These are phyloP conservation scores for Melanopsichium pennsylvanicum DNA, from an alignment of 1,284 basidiomycete genomes.

Conservation along the genomic window DNA sequence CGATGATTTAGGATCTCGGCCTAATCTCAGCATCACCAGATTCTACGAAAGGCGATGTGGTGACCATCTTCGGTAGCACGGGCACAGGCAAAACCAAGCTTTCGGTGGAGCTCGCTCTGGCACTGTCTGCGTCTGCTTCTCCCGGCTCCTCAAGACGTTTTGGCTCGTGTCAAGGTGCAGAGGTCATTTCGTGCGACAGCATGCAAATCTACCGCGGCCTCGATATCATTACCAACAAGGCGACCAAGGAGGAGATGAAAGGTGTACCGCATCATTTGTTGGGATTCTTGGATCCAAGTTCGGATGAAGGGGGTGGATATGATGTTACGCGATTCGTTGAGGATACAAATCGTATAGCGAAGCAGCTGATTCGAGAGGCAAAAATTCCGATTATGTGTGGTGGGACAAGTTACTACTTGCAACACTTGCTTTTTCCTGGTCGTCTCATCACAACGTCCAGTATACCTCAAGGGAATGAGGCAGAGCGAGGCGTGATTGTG, in stretches of 20 bases:
- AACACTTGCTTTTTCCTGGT: slow-evolving; percentile 75
- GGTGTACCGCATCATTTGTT: slow-evolving; percentile 89
- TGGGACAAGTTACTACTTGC: slow-evolving; percentile 96
- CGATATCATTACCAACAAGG: slow-evolving; percentile 95
- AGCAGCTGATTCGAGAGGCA: neutral
- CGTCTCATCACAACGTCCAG: slow-evolving; percentile 57
- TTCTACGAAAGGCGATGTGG: slow-evolving; percentile 60
- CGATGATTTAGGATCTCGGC: slow-evolving; percentile 18
- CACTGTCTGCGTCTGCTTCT: slow-evolving; percentile 49
- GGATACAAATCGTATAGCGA: slow-evolving; percentile 58
- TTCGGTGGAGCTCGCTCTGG: slow-evolving; percentile 83
- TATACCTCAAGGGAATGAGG: too few relatives aligned
- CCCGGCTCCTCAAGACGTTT: too few relatives aligned
- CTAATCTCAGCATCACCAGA: neutral
- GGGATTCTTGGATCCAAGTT: slow-evolving; percentile 81
- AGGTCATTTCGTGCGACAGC: slow-evolving; percentile 91
- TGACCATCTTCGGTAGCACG: slow-evolving; percentile 91
- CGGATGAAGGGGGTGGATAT: slow-evolving; percentile 73
- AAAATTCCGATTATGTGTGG: slow-evolving; percentile 88
- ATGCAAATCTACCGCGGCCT: slow-evolving; percentile 98
- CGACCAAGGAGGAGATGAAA: slow-evolving; percentile 77
- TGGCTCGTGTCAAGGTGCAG: slow-evolving; percentile 36
- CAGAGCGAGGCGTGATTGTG: neutral
- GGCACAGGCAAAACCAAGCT: slow-evolving; percentile 96
- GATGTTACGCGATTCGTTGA: slow-evolving; percentile 68